Evolutionary conservation across 495 filamentous ascomycete genomes (phyloP).

Genomic region (Xylaria flabelliformis): DNA sequence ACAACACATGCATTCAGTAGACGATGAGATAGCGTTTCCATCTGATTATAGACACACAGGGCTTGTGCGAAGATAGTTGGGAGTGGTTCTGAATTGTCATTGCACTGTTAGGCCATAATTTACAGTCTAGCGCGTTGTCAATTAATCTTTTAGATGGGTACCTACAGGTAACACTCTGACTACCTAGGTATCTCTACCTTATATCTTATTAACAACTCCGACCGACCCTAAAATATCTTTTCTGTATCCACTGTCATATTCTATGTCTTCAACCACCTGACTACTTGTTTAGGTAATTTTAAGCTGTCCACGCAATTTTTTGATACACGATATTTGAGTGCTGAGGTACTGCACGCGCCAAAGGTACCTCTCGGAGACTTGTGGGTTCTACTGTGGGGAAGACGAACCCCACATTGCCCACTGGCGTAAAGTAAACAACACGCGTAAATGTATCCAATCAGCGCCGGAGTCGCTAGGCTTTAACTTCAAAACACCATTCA

Average conservation of each 20-base stretch:
- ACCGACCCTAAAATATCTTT: no score
- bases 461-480: background rate
- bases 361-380: background rate
- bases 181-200: no score
- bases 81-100: background rate
- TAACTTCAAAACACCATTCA: conserved; percentile 7
- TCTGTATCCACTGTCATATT: no score
- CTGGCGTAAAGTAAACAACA: conserved; percentile 29
- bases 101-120: background rate
- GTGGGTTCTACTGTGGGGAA: background rate
- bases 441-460: conserved; percentile 26
- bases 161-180: no score
- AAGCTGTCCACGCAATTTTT: background rate
- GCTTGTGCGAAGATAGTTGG: background rate
- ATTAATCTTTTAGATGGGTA: no score
- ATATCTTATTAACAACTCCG: no score
- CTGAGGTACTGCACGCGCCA: no score
- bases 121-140: no score
- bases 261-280: no score
- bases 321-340: background rate
- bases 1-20: background rate
- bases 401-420: background rate
- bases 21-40: conserved; percentile 1
- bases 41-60: background rate
- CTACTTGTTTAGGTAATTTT: no score